Percentiles rank a stretch among this genome's conserved stretches.
phyloP scores from a whole-genome alignment of 2,329 filamentous ascomycete species.

The Orbilia blumenaviensis region DNA sequence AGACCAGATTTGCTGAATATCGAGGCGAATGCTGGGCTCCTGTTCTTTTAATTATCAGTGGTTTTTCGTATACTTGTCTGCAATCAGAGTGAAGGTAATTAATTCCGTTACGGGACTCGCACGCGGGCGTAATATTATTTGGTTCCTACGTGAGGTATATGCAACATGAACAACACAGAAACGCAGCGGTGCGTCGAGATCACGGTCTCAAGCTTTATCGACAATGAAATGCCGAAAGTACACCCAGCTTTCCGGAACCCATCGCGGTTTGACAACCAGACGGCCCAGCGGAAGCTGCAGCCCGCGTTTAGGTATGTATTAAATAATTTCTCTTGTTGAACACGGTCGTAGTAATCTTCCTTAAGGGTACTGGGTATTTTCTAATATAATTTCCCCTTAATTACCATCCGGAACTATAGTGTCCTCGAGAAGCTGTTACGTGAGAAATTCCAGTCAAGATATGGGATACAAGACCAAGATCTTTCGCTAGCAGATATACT shows the following conservation, averaged over 20 bases:
- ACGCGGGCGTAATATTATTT: too few relatives aligned
- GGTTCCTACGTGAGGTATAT: not conserved
- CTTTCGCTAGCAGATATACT: not conserved
- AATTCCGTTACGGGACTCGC: too few relatives aligned
- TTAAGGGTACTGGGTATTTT: too few relatives aligned
- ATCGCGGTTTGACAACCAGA: not conserved
- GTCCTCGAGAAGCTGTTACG: not conserved
- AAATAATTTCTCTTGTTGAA: not conserved
- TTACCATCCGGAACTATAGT: not conserved
- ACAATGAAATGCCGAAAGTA: conserved; percentile 7
- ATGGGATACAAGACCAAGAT: not conserved
- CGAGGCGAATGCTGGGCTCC: too few relatives aligned
- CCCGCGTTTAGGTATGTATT: not conserved
- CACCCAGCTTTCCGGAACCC: not conserved
- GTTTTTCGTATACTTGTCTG: too few relatives aligned
- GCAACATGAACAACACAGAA: conserved; percentile 5
- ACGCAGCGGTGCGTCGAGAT: not conserved
- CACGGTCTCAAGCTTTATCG: conserved; percentile 2
- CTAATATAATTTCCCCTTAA: too few relatives aligned
- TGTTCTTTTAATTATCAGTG: too few relatives aligned
- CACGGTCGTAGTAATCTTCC: too few relatives aligned
- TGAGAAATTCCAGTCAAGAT: not conserved
- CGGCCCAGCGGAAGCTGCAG: not conserved
- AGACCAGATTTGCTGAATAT: too few relatives aligned
- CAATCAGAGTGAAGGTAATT: too few relatives aligned